These are phyloP conservation scores for Ganoderma multipileum DNA, from an alignment of 1,284 basidiomycete genomes.

Conservation along the genomic window DNA sequence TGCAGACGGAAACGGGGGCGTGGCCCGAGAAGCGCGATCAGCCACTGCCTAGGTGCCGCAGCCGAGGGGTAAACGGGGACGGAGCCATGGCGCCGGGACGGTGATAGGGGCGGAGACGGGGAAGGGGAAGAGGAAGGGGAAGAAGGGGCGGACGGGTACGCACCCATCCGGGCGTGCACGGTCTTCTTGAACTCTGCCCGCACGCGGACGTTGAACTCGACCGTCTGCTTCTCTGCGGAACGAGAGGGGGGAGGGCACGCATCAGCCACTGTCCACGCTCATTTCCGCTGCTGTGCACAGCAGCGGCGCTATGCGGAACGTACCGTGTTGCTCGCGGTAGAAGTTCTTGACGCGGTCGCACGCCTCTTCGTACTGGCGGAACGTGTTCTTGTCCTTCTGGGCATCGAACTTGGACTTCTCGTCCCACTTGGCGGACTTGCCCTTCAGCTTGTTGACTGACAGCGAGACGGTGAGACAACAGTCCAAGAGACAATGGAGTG, in stretches of 20 bases:
- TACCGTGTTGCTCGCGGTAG: constrained; percentile 88
- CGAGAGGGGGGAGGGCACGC: background rate
- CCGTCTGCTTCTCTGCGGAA: constrained; percentile 81
- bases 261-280: constrained; percentile 1
- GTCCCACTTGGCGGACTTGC: constrained; percentile 57
- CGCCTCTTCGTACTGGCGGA: constrained; percentile 79
- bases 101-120: constrained; percentile 5
- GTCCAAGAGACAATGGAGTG: background rate
- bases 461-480: background rate
- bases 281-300: constrained; percentile 6
- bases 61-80: background rate
- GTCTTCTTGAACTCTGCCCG: constrained; percentile 76
- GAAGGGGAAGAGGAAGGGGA: background rate
- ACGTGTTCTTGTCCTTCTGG: constrained; percentile 79
- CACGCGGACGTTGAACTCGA: constrained; percentile 82
- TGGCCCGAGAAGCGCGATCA: background rate
- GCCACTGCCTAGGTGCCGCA: background rate
- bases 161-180: constrained; percentile 71
- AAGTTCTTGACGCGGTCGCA: constrained; percentile 89
- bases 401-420: constrained; percentile 71
- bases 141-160: constrained; percentile 5
- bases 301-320: constrained; percentile 27
- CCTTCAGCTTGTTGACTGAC: constrained; percentile 73
- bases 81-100: background rate
- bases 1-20: constrained; percentile 16